Evolutionary conservation across 2,329 filamentous ascomycete genomes (phyloP).

Genomic region (Ilyonectria robusta): DNA sequence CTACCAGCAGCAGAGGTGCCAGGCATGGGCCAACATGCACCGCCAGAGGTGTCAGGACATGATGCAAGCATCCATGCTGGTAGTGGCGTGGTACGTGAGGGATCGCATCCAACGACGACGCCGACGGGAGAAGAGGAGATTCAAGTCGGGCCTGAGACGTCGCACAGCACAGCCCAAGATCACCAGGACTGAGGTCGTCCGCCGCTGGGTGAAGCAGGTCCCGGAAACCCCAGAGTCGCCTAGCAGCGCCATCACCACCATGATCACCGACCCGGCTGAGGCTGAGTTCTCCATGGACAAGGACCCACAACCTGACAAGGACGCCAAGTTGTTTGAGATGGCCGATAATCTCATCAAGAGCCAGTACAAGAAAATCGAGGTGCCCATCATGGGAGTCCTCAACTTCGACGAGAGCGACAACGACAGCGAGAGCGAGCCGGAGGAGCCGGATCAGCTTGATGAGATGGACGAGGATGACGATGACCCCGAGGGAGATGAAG

Average conservation of each 20-base stretch:
- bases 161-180: constrained; percentile 52
- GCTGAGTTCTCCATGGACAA: constrained; percentile 58
- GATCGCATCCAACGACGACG: constrained; percentile 62
- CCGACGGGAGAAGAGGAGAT: constrained; percentile 57
- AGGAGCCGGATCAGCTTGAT: constrained; percentile 46
- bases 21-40: constrained; percentile 63
- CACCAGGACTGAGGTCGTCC: constrained; percentile 57
- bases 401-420: constrained; percentile 62
- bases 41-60: constrained; percentile 64
- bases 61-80: constrained; percentile 64
- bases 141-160: constrained; percentile 56
- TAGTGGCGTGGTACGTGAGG: constrained; percentile 65
- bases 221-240: constrained; percentile 54
- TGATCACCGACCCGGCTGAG: constrained; percentile 56
- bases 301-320: constrained; percentile 57
- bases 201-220: constrained; percentile 60
- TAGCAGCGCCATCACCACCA: constrained; percentile 44
- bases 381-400: constrained; percentile 61
- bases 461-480: constrained; percentile 48
- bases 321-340: constrained; percentile 59
- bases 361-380: constrained; percentile 61
- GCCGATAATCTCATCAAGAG: constrained; percentile 64
- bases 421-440: constrained; percentile 54
- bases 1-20: constrained; percentile 63
- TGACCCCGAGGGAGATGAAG: constrained; percentile 41